A percentile compares a stretch with the other conserved stretches of the same genome.
phyloP scores from a whole-genome alignment of 2,329 filamentous ascomycete genomes.

The Pyrenochaeta sp. region DNA sequence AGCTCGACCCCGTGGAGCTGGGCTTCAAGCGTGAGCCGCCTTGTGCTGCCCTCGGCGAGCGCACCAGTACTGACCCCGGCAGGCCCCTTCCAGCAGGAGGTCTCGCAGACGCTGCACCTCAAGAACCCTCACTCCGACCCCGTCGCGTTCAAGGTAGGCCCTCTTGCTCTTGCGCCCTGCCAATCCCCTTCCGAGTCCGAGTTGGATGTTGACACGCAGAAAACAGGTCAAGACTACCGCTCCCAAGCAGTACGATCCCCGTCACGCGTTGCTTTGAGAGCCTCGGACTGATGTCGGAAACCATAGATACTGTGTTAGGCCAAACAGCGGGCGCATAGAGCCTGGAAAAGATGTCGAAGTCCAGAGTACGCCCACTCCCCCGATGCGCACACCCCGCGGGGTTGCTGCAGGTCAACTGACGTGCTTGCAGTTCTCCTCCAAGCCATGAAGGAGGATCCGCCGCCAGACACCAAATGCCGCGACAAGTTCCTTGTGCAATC shows the following conservation, averaged over 20 bases:
- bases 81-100: constrained; percentile 71
- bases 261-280: constrained; percentile 22
- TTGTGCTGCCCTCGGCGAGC: background rate
- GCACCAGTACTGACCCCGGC: constrained; percentile 24
- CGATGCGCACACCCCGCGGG: constrained; percentile 16
- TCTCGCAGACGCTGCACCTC: constrained; percentile 67
- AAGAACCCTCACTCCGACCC: constrained; percentile 65
- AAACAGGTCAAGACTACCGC: constrained; percentile 99
- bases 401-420: constrained; percentile 31
- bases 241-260: constrained; percentile 85
- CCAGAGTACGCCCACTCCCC: constrained; percentile 69
- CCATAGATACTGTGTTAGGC: constrained; percentile 91
- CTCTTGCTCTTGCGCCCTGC: constrained; percentile 4
- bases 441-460: constrained; percentile 95
- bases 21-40: constrained; percentile 83
- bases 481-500: constrained; percentile 99
- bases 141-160: constrained; percentile 69
- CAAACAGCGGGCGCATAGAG: constrained; percentile 96
- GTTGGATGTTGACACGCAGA: constrained; percentile 18
- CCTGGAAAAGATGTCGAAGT: constrained; percentile 90
- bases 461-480: constrained; percentile 85
- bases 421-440: constrained; percentile 79
- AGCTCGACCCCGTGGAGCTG: constrained; percentile 89
- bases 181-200: background rate
- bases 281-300: constrained; percentile 27